phyloP scores from a whole-genome alignment of 2,329 filamentous ascomycete genomes.

The Madurella mycetomatis region DNA sequence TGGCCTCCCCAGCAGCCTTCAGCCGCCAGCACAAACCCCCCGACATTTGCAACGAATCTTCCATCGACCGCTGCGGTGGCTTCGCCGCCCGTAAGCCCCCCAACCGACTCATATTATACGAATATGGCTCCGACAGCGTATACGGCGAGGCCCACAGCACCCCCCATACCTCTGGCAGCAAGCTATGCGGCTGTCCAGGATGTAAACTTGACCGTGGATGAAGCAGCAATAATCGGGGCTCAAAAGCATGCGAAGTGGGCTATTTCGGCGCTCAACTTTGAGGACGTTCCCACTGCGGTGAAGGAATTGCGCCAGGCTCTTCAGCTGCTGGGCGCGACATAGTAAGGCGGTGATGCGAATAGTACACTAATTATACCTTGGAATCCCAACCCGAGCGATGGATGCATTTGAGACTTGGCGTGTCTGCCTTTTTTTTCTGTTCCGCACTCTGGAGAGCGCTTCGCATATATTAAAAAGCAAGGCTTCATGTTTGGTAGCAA shows the following conservation, averaged over 20 bases:
- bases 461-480: too few species aligned
- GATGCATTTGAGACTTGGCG: constrained; percentile 1
- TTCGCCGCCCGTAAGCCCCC: constrained; percentile 26
- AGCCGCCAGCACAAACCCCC: constrained; percentile 23
- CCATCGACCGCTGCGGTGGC: constrained; percentile 28
- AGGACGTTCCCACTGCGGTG: constrained; percentile 87
- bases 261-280: constrained; percentile 93
- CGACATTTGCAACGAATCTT: constrained; percentile 26
- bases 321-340: constrained; percentile 57
- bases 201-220: constrained; percentile 46
- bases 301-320: constrained; percentile 77
- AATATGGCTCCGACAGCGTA: constrained; percentile 22
- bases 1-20: constrained; percentile 20
- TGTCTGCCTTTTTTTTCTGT: not conserved
- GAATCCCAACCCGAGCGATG: not conserved
- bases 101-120: constrained; percentile 20
- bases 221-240: constrained; percentile 67
- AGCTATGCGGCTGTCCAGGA: constrained; percentile 17
- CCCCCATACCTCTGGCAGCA: constrained; percentile 22
- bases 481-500: too few species aligned
- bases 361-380: not conserved
- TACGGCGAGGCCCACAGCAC: constrained; percentile 16
- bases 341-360: constrained; percentile 1
- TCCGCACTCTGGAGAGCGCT: too few species aligned
- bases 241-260: constrained; percentile 98